These are phyloP conservation scores for Spathaspora sp. DNA, from an alignment of 805 yeast genomes.

Conservation along the genomic window DNA sequence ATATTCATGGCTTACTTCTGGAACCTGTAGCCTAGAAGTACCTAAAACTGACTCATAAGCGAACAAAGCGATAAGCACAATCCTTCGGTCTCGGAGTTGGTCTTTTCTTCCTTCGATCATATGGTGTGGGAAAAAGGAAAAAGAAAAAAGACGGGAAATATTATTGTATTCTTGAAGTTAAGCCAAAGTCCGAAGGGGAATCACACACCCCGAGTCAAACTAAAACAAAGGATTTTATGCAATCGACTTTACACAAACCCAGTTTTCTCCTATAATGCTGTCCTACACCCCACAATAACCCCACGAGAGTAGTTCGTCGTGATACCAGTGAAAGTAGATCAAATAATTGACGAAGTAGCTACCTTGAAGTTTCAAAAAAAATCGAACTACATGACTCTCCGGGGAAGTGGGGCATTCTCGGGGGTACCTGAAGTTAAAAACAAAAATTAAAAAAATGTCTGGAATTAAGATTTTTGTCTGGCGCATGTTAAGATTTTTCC, in stretches of 20 bases:
- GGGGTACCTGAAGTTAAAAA: background rate
- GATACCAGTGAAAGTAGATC: too few species aligned
- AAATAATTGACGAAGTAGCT: too few species aligned
- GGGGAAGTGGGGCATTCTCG: background rate
- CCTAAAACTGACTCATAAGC: background rate
- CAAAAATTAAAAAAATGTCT: background rate
- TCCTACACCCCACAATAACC: too few species aligned
- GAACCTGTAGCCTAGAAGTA: background rate
- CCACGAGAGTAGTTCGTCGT: too few species aligned
- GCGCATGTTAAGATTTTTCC: background rate
- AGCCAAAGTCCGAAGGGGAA: too few species aligned
- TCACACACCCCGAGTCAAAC: too few species aligned
- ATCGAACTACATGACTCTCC: background rate
- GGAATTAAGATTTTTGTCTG: background rate
- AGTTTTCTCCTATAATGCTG: too few species aligned
- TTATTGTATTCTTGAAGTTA: too few species aligned
- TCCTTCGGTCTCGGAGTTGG: background rate
- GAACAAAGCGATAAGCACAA: background rate
- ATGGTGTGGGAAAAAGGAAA: background rate
- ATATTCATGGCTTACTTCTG: background rate
- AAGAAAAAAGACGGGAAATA: background rate
- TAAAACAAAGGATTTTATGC: too few species aligned
- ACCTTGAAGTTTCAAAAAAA: too few species aligned
- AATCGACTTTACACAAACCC: too few species aligned
- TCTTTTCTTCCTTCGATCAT: background rate